Base-by-base conservation (phyloP, 306 rosid species). In the Crotalaria pallida region DNA sequence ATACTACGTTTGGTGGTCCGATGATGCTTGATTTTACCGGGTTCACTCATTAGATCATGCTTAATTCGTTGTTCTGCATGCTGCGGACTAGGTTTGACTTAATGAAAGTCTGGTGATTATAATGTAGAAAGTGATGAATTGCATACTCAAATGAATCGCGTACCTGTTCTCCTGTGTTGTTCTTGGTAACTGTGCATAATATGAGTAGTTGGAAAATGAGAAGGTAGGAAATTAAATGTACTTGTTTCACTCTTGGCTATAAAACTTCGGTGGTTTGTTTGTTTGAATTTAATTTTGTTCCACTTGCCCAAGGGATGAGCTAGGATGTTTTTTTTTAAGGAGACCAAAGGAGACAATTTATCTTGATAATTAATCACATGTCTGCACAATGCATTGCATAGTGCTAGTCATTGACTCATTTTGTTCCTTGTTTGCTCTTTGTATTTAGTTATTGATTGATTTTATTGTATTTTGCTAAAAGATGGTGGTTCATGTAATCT, bases 401-500 rank as follows among this genome's bases (percentile, higher is more conserved):
- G 11, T 36, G 43, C 43, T 34, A 9, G 43, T 9, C 13, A 8
- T 9, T 10, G 26, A 4, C 27, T 8, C 0, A 19, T 10, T 7
- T 17, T 17, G 16, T 5, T 8, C 4, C 8, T 17, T 19, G 40
- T 40, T 66, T 17, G 29, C 13, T 15, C n/a, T 23, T 10, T 17
- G 4, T 19, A 36, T 6, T 7, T 51, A n/a, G n/a, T n/a, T n/a
- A n/a, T n/a, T n/a, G n/a, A 12, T 36, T 36, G 15, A 23, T 52
- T 52, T 16, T 52, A 22, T 19, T 7, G 23, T 11, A 26, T 21
- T 68, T 52, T 8, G 9, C n/a, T 33, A 3, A 31, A 50, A 17
- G 12, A 31, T 48, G 97, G 98, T 52, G 97, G 96, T 69, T 93
- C 90, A 58, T 96, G 97, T 4, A 97, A 94, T 40, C 84, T 90